These are phyloP conservation scores for Dichotomopilus funicola DNA, from an alignment of 2,329 filamentous ascomycete species.

Conservation along the genomic window DNA sequence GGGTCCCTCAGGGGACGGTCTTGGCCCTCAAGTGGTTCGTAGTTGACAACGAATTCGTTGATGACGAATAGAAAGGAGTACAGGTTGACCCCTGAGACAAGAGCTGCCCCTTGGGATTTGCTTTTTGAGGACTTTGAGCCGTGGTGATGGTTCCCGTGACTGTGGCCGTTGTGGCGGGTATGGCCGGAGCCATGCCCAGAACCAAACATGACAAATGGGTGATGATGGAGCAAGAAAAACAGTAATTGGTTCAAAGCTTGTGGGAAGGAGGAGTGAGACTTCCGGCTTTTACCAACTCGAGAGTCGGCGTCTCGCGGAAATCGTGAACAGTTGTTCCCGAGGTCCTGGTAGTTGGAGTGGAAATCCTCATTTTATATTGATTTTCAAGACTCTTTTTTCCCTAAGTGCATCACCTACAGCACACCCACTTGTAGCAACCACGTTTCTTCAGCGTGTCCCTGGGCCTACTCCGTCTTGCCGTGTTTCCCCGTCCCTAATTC, in stretches of 20 bases:
- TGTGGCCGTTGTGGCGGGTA: background rate
- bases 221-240: background rate
- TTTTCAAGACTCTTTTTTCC: too few relatives aligned
- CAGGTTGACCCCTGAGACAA: background rate
- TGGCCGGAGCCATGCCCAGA: background rate
- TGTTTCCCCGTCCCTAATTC: too few relatives aligned
- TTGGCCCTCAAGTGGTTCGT: conserved; percentile 5
- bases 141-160: background rate
- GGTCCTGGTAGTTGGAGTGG: too few relatives aligned
- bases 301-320: too few relatives aligned
- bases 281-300: too few relatives aligned
- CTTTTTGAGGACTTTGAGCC: background rate
- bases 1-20: conserved; percentile 8
- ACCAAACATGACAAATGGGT: background rate
- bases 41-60: conserved; percentile 29
- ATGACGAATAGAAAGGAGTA: conserved; percentile 34
- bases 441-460: too few relatives aligned
- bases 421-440: too few relatives aligned
- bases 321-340: too few relatives aligned
- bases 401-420: too few relatives aligned
- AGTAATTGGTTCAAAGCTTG: background rate
- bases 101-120: background rate
- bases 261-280: too few relatives aligned
- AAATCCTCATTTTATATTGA: too few relatives aligned
- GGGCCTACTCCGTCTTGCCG: too few relatives aligned